Percentiles rank a stretch among this genome's conserved stretches.
These are phyloP conservation scores for Neospermospora avenae DNA, from an alignment of 2,329 filamentous ascomycete genomes.

Conservation along the genomic window DNA sequence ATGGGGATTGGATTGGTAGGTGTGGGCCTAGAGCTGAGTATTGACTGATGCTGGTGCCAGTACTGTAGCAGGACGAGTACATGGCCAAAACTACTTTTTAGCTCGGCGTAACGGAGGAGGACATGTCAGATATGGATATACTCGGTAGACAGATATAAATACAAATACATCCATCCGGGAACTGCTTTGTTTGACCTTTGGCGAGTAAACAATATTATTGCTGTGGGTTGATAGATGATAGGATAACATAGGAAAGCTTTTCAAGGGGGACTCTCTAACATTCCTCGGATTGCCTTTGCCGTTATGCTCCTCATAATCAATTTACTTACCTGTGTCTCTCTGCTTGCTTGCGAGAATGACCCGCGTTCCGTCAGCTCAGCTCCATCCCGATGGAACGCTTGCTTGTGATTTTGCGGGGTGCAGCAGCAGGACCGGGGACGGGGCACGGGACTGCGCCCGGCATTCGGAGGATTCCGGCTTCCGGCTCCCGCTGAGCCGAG, in stretches of 20 bases:
- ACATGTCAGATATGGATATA: not conserved
- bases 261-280: not conserved
- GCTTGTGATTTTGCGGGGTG: slow-evolving; percentile 9
- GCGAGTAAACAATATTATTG: too few relatives aligned
- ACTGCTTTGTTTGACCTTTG: too few relatives aligned
- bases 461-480: not conserved
- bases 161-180: too few relatives aligned
- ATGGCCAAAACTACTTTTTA: slow-evolving; percentile 9
- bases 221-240: too few relatives aligned
- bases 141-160: not conserved
- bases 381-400: not conserved
- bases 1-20: not conserved
- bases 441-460: not conserved
- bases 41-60: too few relatives aligned
- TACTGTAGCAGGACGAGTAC: not conserved
- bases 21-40: not conserved
- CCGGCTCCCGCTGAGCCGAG: not conserved
- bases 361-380: not conserved
- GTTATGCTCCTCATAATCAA: not conserved
- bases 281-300: not conserved
- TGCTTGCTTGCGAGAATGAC: not conserved
- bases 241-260: too few relatives aligned
- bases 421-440: not conserved
- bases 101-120: slow-evolving; percentile 18
- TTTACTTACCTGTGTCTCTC: not conserved